Percentiles rank a stretch among this genome's conserved stretches.
Conservation (phyloP, 2,329 filamentous ascomycete genomes). For the Cladosporium sp. region DNA sequence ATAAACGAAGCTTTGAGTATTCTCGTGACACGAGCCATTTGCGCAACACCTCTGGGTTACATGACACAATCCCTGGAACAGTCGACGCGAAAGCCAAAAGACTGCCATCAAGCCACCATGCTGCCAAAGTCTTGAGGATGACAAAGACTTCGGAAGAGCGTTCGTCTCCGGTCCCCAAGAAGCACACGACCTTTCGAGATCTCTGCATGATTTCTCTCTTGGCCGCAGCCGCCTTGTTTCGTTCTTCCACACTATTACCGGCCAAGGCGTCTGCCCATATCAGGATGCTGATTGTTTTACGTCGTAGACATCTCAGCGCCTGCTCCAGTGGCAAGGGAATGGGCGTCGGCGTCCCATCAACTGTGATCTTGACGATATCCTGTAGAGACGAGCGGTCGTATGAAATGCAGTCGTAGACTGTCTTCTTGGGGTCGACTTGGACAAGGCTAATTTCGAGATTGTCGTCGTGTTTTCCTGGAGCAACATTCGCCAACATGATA, state of each 20-base stretch:
- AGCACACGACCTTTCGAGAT: background rate
- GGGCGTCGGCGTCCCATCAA: constrained; percentile 9
- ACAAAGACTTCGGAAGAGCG: background rate
- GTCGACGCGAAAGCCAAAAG: background rate
- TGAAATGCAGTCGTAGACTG: constrained; percentile 12
- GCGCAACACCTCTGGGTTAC: background rate
- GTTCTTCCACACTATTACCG: constrained; percentile 7
- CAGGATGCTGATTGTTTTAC: background rate
- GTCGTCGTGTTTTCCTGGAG: background rate
- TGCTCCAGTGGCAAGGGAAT: constrained; percentile 3
- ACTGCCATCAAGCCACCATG: constrained; percentile 3
- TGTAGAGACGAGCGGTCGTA: constrained; percentile 11
- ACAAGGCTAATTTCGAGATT: background rate
- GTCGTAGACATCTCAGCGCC: constrained; percentile 7
- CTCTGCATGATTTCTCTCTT: constrained; percentile 9
- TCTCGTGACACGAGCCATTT: background rate
- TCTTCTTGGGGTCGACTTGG: background rate
- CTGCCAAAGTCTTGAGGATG: constrained; percentile 9
- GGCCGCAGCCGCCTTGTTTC: constrained; percentile 6
- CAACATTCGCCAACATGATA: constrained; percentile 1
- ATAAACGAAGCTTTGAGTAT: background rate
- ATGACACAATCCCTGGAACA: too few species aligned
- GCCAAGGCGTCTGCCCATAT: constrained; percentile 13
- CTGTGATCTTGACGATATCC: background rate
- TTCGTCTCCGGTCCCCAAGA: background rate